Evolutionary conservation across 2,329 filamentous ascomycete species (phyloP).

Genomic region (Calonectria hongkongensis): DNA sequence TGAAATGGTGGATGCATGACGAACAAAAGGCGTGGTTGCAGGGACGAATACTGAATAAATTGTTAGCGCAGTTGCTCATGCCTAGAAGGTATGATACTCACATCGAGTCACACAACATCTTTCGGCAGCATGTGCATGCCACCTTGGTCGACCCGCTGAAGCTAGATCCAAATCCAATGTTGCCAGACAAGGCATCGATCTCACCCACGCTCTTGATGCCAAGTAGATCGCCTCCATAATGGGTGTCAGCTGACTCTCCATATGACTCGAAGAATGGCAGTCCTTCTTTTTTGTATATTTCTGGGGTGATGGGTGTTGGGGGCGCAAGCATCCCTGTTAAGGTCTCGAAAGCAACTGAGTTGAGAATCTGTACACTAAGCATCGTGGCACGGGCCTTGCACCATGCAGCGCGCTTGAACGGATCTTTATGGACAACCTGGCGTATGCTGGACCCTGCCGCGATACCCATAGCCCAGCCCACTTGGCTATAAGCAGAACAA

Average conservation of each 20-base stretch:
- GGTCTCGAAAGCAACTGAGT: constrained; percentile 34
- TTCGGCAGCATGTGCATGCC: constrained; percentile 26
- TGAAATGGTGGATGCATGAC: constrained; percentile 26
- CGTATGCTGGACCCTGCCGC: constrained; percentile 33
- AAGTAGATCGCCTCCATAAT: not conserved
- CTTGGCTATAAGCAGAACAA: not conserved
- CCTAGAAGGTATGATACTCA: not conserved
- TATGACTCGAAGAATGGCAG: constrained; percentile 34
- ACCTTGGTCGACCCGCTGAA: constrained; percentile 31
- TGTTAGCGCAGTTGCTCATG: not conserved
- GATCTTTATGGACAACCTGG: constrained; percentile 29
- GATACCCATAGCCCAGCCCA: constrained; percentile 41
- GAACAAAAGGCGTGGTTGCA: constrained; percentile 39
- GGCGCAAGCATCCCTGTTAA: constrained; percentile 38
- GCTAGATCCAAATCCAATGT: constrained; percentile 20
- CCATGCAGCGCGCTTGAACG: constrained; percentile 11
- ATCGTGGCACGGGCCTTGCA: constrained; percentile 26
- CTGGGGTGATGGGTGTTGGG: constrained; percentile 29
- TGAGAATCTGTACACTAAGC: constrained; percentile 38
- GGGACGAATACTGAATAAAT: constrained; percentile 27
- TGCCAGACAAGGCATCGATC: constrained; percentile 17
- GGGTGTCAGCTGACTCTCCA: constrained; percentile 5
- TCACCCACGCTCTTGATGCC: constrained; percentile 32
- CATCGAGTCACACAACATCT: constrained; percentile 38
- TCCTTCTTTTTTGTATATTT: constrained; percentile 32